Percentiles rank a stretch among this genome's conserved stretches.
Conservation (phyloP, 208 protist species). For the Crithidia expoeki region DNA sequence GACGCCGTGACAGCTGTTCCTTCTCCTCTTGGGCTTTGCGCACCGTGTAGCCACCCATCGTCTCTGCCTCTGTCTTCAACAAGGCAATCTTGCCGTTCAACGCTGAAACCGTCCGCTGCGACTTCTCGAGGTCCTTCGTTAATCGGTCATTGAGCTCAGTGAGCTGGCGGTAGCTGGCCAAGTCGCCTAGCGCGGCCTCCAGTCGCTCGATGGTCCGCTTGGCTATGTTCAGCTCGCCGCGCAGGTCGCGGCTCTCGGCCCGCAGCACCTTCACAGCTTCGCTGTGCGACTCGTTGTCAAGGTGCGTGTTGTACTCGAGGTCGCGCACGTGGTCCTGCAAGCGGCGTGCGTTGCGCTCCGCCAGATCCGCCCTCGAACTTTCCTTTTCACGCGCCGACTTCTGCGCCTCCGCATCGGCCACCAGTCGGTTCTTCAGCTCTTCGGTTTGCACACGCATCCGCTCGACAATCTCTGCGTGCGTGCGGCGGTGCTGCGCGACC, state of each 20-base stretch:
- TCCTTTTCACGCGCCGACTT: constrained; percentile 38
- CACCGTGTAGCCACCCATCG: constrained; percentile 72
- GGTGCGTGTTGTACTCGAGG: constrained; percentile 29
- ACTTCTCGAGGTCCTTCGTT: constrained; percentile 52
- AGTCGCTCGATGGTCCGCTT: constrained; percentile 89
- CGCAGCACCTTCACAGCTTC: constrained; percentile 58
- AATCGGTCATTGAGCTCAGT: constrained; percentile 81
- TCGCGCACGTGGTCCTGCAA: constrained; percentile 53
- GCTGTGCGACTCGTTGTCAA: constrained; percentile 23
- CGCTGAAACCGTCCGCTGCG: constrained; percentile 47
- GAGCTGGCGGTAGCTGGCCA: constrained; percentile 70
- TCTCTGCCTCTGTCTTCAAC: constrained; percentile 77
- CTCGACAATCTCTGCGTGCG: constrained; percentile 48
- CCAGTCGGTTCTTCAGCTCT: constrained; percentile 37
- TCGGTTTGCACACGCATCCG: constrained; percentile 49
- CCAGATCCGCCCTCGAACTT: constrained; percentile 50
- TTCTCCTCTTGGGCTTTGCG: constrained; percentile 82
- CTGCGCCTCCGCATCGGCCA: constrained; percentile 35
- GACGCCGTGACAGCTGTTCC: constrained; percentile 60
- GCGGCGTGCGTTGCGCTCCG: constrained; percentile 52
- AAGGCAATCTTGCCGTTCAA: constrained; percentile 67
- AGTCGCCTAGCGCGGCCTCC: constrained; percentile 76
- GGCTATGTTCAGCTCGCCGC: constrained; percentile 68
- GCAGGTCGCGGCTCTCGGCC: constrained; percentile 57
- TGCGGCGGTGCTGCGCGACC: constrained; percentile 31